Evolutionary conservation across 106 monocot species (phyloP).

Genomic region (Phalaenopsis aphrodite): DNA sequence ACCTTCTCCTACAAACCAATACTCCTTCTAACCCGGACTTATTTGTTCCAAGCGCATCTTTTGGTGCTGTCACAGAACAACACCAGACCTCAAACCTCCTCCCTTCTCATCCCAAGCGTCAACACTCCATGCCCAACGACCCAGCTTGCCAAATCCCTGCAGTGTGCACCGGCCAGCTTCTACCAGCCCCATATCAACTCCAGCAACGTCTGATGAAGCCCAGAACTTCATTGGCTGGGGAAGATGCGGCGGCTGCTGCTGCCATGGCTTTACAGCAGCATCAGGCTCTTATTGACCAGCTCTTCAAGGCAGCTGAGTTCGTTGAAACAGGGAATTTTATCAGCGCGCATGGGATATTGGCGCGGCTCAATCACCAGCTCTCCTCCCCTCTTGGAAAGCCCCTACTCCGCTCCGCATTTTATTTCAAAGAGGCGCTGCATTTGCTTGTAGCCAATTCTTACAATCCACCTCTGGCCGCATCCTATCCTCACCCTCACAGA

Average conservation of each 20-base stretch:
- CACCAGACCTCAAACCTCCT: neutral
- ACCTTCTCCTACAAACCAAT: neutral
- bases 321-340: slow-evolving; percentile 63
- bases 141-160: neutral
- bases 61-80: neutral
- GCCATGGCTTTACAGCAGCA: slow-evolving; percentile 22
- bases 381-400: slow-evolving; percentile 67
- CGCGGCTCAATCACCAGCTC: slow-evolving; percentile 99
- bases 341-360: slow-evolving; percentile 96
- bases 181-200: slow-evolving; percentile 5
- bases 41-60: slow-evolving; percentile 1
- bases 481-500: neutral
- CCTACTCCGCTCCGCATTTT: slow-evolving; percentile 58
- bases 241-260: slow-evolving; percentile 7
- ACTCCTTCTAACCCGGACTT: neutral
- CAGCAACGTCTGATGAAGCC: slow-evolving; percentile 24
- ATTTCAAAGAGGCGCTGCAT: slow-evolving; percentile 76
- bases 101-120: slow-evolving; percentile 12
- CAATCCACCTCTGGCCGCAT: neutral
- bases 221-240: neutral
- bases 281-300: slow-evolving; percentile 53
- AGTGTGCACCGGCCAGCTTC: neutral
- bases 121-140: neutral
- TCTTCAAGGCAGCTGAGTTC: slow-evolving; percentile 71
- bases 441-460: neutral